A percentile compares a stretch with the other conserved stretches of the same genome.
These are phyloP conservation scores for Fusarium sp. DNA, from an alignment of 2,329 filamentous ascomycete species.

Conservation along the genomic window DNA sequence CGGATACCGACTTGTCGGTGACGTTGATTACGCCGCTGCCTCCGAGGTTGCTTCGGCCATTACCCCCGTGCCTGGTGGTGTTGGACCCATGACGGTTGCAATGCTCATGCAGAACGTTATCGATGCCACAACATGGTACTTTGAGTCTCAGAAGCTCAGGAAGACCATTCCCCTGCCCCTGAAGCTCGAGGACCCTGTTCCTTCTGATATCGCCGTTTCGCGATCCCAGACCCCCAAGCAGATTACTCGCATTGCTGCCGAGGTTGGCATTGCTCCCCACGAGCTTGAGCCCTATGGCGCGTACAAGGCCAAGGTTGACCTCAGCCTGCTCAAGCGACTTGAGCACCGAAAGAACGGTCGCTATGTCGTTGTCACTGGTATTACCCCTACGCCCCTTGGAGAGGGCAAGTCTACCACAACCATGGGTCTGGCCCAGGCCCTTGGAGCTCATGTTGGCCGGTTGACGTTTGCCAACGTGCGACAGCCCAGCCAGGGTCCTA, in stretches of 20 bases:
- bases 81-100: conserved; percentile 98
- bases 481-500: conserved; percentile 96
- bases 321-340: conserved; percentile 83
- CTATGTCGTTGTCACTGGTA: conserved; percentile 94
- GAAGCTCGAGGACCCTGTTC: conserved; percentile 82
- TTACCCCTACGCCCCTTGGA: conserved; percentile 94
- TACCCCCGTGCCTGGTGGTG: conserved; percentile 95
- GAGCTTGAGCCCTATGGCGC: conserved; percentile 96
- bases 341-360: conserved; percentile 88
- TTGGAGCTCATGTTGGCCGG: conserved; percentile 88
- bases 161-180: conserved; percentile 86
- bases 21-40: conserved; percentile 92
- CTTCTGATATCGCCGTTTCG: conserved; percentile 96
- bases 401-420: conserved; percentile 99
- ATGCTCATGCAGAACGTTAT: conserved; percentile 98
- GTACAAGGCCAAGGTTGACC: conserved; percentile 95
- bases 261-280: conserved; percentile 87
- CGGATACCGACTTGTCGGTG: conserved; percentile 90
- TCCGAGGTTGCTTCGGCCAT: conserved; percentile 89
- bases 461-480: conserved; percentile 96
- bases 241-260: conserved; percentile 85
- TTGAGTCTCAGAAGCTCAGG: conserved; percentile 84
- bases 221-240: conserved; percentile 91
- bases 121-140: conserved; percentile 83
- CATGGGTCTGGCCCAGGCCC: conserved; percentile 91